A percentile compares a stretch with the other conserved stretches of the same genome.
These are phyloP conservation scores for Xylaria sp. DNA, from an alignment of 2,329 filamentous ascomycete genomes.

Conservation along the genomic window DNA sequence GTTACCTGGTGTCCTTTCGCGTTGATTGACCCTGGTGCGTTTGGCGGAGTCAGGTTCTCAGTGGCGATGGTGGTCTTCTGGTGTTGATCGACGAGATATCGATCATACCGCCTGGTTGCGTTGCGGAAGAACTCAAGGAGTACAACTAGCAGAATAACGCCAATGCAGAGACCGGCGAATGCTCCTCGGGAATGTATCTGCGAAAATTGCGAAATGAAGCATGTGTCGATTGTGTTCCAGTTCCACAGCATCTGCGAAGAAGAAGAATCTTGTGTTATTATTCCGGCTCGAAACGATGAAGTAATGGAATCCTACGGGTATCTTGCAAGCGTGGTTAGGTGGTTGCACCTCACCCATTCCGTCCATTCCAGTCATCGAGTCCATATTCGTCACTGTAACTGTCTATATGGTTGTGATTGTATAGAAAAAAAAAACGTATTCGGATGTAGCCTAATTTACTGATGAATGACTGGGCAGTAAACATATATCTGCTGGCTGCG, in stretches of 20 bases:
- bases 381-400: conserved; percentile 10
- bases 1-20: neutral
- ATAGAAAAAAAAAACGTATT: neutral
- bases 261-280: neutral
- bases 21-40: neutral
- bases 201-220: conserved; percentile 79
- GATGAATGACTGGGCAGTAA: neutral
- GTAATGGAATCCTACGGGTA: conserved; percentile 38
- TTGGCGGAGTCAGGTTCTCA: neutral
- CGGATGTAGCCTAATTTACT: neutral
- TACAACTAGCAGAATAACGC: conserved; percentile 78
- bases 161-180: conserved; percentile 84
- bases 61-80: conserved; percentile 46
- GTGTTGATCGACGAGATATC: conserved; percentile 62
- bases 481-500: neutral
- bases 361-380: conserved; percentile 1
- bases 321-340: conserved; percentile 33
- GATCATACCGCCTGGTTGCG: conserved; percentile 75
- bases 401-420: conserved; percentile 4
- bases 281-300: neutral
- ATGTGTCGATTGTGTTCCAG: conserved; percentile 77
- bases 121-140: conserved; percentile 78
- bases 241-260: conserved; percentile 78
- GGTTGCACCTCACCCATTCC: conserved; percentile 3
- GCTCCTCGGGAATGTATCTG: conserved; percentile 73